A percentile compares a stretch with the other conserved stretches of the same genome.
Evolutionary conservation across 2,329 filamentous ascomycete genomes (phyloP).

Genomic region (Gyromitra esculenta): DNA sequence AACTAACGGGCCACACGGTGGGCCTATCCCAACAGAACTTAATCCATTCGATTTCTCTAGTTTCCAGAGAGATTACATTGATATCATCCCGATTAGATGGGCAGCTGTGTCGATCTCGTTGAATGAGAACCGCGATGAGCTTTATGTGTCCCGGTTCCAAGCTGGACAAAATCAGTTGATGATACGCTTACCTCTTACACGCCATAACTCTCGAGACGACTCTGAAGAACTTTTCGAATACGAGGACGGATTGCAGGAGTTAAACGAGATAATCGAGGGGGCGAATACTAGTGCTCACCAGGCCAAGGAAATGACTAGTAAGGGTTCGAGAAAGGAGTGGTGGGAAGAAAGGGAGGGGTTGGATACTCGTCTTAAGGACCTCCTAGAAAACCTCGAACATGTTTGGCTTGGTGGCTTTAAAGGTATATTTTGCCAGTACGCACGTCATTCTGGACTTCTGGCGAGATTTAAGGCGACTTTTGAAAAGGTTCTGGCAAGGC

Average conservation of each 20-base stretch:
- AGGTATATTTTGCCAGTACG: conserved; percentile 85
- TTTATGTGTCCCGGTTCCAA: conserved; percentile 88
- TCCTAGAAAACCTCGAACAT: conserved; percentile 86
- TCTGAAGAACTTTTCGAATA: conserved; percentile 87
- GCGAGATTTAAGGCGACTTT: conserved; percentile 81
- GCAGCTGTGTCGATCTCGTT: conserved; percentile 85
- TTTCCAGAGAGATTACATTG: conserved; percentile 83
- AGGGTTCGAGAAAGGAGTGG: conserved; percentile 83
- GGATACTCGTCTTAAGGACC: conserved; percentile 77
- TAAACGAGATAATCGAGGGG: conserved; percentile 80
- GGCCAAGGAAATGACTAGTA: conserved; percentile 74
- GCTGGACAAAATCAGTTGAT: conserved; percentile 81
- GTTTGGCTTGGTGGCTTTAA: conserved; percentile 96
- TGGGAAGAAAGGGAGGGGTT: conserved; percentile 86
- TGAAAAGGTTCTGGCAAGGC: conserved; percentile 79
- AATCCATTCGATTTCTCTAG: conserved; percentile 64
- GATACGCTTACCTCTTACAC: conserved; percentile 82
- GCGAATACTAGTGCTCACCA: conserved; percentile 87
- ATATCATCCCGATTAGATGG: conserved; percentile 85
- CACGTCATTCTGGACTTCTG: conserved; percentile 71
- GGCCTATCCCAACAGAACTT: conserved; percentile 58
- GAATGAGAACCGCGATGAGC: conserved; percentile 81
- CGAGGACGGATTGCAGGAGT: conserved; percentile 78
- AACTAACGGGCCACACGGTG: conserved; percentile 53
- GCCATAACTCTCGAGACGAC: conserved; percentile 81